Base-by-base conservation (phyloP, 352 stramenopile genomes). In the Phytophthora macrochlamydospora region DNA sequence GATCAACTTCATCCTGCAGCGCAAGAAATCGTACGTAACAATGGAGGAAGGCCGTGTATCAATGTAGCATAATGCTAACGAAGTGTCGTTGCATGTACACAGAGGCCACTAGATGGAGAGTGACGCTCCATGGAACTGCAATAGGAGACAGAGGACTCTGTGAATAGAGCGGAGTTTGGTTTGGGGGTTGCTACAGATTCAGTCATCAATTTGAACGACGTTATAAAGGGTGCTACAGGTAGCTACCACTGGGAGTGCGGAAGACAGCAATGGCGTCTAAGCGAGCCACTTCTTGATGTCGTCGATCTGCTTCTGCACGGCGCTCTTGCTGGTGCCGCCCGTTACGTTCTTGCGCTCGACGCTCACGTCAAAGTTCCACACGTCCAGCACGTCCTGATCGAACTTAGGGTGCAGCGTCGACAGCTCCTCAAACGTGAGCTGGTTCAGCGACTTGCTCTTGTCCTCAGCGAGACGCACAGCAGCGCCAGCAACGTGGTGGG, bases 401-500 rank as follows among this genome's bases (percentile, higher is more conserved):
- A 98, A 98, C 67, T 89, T 81, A 51, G 76, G 61, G 71, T 98
- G 94, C 28, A 98, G 79, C 50, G 82, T 85, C 46, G 75, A 73
- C 48, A 98, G 85, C 64, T 98, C 91, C 13, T 91, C 90, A 44
- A 97, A 86, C n/a, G 90, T 96, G 18, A 98, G 79, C n/a, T 76
- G 71, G 59, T 81, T 91, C 28, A 98, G 76, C 42, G 89, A 59
- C 67, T 93, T 92, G 74, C 78, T 83, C 71, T 88, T 81, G 76
- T 97, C 87, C 61, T 98, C 94, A 4, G 94, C 91, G 59, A 98
- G 78, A 53, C 95, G 93, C 54, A 98, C 94, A 37, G 93, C 93
- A 4, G 92, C 90, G 50, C 94, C 94, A n/a, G 94, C 92, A 49
- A 99, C 98, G 83, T 99, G 98, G 86, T 99, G 98, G n/a, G 97